Conservation (phyloP, 352 stramenopile genomes). For the Globisporangium recalcitrans region DNA sequence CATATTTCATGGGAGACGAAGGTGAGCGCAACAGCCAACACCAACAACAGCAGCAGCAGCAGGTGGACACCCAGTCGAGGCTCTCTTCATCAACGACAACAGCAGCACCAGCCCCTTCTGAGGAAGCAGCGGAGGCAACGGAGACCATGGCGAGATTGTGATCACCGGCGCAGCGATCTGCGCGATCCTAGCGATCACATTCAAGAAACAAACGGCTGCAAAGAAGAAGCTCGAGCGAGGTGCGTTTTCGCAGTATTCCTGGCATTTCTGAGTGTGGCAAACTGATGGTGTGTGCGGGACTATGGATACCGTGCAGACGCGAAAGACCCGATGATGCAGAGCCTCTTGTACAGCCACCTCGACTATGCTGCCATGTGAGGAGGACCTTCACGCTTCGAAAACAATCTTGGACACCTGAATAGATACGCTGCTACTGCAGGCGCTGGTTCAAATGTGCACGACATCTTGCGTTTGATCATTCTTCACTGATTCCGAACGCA, state of each 20-base stretch:
- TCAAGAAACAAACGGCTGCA: neutral
- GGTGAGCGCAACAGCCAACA: neutral
- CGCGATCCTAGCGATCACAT: neutral
- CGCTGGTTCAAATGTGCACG: neutral
- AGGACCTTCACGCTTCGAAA: neutral
- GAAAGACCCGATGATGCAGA: constrained; percentile 44
- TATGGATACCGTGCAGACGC: neutral
- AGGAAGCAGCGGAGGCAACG: neutral
- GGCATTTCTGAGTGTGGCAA: neutral
- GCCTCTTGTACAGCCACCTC: constrained; percentile 63
- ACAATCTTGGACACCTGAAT: neutral
- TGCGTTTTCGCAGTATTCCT: neutral
- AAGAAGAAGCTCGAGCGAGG: neutral
- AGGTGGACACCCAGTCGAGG: neutral
- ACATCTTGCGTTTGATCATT: constrained; percentile 1
- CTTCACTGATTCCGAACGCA: constrained; percentile 29
- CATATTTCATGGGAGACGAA: neutral
- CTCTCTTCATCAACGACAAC: neutral
- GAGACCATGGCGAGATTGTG: neutral
- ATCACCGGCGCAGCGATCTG: neutral
- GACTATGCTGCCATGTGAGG: constrained; percentile 69
- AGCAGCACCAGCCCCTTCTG: too few relatives aligned
- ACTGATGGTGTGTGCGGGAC: neutral
- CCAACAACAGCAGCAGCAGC: neutral
- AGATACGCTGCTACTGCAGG: neutral